Evolutionary conservation across 805 yeast species (phyloP).

Genomic region (Helenozyma rhizophorensis): DNA sequence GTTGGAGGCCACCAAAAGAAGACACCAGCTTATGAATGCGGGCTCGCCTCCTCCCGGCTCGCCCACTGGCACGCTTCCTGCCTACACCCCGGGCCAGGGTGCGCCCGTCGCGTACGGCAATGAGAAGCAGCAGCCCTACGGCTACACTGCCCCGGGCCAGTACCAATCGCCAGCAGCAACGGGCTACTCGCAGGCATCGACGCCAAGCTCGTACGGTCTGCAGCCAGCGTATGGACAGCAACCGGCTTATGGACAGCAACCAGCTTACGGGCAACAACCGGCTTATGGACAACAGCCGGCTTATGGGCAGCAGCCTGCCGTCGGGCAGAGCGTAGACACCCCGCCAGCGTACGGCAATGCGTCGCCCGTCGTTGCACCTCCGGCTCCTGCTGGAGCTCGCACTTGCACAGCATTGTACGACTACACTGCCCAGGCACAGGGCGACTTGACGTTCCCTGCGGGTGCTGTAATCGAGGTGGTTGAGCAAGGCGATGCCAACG

Average conservation of each 20-base stretch:
- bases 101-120: slow-evolving; percentile 13
- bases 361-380: slow-evolving; percentile 20
- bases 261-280: slow-evolving; percentile 17
- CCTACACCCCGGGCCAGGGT: slow-evolving; percentile 31
- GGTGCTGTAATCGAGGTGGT: slow-evolving; percentile 84
- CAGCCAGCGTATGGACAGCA: slow-evolving; percentile 8
- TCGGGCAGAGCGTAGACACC: background rate
- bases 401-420: slow-evolving; percentile 90
- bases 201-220: slow-evolving; percentile 4
- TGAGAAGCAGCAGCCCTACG: slow-evolving; percentile 10
- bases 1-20: slow-evolving; percentile 75
- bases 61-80: slow-evolving; percentile 27
- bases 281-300: slow-evolving; percentile 12
- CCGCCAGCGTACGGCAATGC: slow-evolving; percentile 2
- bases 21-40: slow-evolving; percentile 50
- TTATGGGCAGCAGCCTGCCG: slow-evolving; percentile 8
- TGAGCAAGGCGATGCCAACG: slow-evolving; percentile 82
- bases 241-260: slow-evolving; percentile 16
- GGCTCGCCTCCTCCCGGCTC: slow-evolving; percentile 15
- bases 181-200: slow-evolving; percentile 21
- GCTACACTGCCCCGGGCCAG: slow-evolving; percentile 5
- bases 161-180: slow-evolving; percentile 7
- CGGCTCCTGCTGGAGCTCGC: slow-evolving; percentile 15
- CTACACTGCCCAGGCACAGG: slow-evolving; percentile 87
- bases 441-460: slow-evolving; percentile 83